phyloP scores from a whole-genome alignment of 306 rosid genomes.

The Trichosanthes truncata region DNA sequence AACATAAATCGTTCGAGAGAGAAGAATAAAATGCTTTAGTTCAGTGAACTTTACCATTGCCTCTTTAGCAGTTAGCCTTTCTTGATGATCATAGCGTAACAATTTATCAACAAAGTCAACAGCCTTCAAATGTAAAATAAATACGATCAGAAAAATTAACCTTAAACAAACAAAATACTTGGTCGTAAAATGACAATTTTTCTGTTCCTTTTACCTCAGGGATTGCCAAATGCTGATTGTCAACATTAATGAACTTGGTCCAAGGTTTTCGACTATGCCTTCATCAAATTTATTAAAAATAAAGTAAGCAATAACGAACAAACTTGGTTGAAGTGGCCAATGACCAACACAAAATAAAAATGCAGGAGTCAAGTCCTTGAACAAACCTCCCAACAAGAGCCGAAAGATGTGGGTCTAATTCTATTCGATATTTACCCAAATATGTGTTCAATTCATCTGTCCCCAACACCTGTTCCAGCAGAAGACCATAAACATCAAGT shows the following conservation, averaged over 20 bases:
- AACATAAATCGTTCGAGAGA: background rate
- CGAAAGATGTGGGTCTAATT: constrained; percentile 36
- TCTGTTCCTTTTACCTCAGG: constrained; percentile 43
- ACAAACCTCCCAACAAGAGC: constrained; percentile 39
- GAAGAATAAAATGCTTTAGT: background rate
- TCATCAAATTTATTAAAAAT: constrained; percentile 16
- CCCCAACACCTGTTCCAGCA: constrained; percentile 36
- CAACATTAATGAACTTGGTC: constrained; percentile 84
- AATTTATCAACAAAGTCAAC: constrained; percentile 96
- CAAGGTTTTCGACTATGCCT: constrained; percentile 98
- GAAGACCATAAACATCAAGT: constrained; percentile 16
- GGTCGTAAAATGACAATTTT: background rate
- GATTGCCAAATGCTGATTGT: constrained; percentile 91
- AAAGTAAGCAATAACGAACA: background rate
- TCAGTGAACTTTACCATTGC: constrained; percentile 58
- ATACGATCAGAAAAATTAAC: background rate
- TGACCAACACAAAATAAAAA: constrained; percentile 1
- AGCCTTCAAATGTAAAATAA: constrained; percentile 46
- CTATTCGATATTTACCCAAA: constrained; percentile 29
- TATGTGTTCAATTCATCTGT: constrained; percentile 34
- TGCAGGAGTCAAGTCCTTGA: constrained; percentile 13
- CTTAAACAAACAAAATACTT: background rate
- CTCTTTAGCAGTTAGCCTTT: constrained; percentile 90
- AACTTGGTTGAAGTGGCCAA: background rate
- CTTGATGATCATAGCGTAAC: constrained; percentile 91